Evolutionary conservation across 2,329 filamentous ascomycete species (phyloP), one percentile per base, ranked within the genome.

Genomic region (Nemania sp.): DNA sequence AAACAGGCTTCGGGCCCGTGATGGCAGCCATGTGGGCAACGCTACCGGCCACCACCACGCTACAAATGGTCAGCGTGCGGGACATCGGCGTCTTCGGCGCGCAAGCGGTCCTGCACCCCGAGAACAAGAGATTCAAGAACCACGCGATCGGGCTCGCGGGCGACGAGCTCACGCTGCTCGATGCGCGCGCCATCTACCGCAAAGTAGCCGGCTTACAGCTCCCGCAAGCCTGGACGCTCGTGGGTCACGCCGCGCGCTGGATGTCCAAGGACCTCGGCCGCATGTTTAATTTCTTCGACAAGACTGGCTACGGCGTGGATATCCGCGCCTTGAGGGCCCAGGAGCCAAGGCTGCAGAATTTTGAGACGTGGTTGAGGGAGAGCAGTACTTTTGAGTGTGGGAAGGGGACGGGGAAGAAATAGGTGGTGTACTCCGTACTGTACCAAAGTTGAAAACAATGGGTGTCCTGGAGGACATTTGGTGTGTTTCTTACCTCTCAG

Each of bases 11-110:
- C 47, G 63, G 68, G 31, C 52, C 62, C 36, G 52, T 70, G 19
- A 68, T 74, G 53, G 60, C 66, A 6, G 66, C 66, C 56, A 63
- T 73, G 54, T 71, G 66, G 67, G 45, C 46, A 19, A 61, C 64
- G 2, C 54, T 72, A 41, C 56, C 64, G 20, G 56, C 61, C 0
- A 52, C 59, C 5, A 66, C 48, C 7, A 69, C 66, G 61, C 64
- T 76, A 34, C 73, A 76, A 54, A 56, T 74, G 26, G 61, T 74
- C 43, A 69, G 70, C 59, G 68, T 69, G 30, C 63, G 60, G 2
- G 74, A 77, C 60, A 72, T 77, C 45, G 73, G 73, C 14, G 36
- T 67, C 23, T 70, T 72, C 46, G 73, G 64, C 4, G 70, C 70
- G 19, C 56, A 63, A 45, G 71, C 72, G 6, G 59, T 73, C 5